phyloP scores from a whole-genome alignment of 805 yeast genomes.

The Candida ascalaphidarum region DNA sequence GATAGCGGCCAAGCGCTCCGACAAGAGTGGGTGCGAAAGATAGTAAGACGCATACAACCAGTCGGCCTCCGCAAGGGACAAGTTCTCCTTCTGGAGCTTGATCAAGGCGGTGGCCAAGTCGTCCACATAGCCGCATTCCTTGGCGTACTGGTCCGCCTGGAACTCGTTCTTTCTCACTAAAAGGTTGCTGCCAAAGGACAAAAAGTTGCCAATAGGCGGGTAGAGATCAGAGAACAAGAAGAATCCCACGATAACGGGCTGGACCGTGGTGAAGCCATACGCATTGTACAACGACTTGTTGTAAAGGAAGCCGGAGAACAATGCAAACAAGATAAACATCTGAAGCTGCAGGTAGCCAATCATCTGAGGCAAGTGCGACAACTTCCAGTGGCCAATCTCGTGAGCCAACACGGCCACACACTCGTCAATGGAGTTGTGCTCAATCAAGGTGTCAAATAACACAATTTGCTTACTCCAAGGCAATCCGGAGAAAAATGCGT shows the following conservation, averaged over 20 bases:
- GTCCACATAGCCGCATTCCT: conserved; percentile 58
- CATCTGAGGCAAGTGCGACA: conserved; percentile 78
- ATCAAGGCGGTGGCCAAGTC: conserved; percentile 68
- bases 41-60: conserved; percentile 83
- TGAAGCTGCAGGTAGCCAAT: conserved; percentile 58
- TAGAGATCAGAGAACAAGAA: conserved; percentile 69
- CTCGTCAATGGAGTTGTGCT: conserved; percentile 67
- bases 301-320: conserved; percentile 73
- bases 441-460: conserved; percentile 82
- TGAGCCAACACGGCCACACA: conserved; percentile 96
- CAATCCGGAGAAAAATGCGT: conserved; percentile 92
- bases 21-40: conserved; percentile 84
- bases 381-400: conserved; percentile 97
- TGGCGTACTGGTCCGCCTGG: conserved; percentile 88
- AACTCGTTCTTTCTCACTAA: conserved; percentile 83
- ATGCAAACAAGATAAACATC: conserved; percentile 53
- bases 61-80: conserved; percentile 83
- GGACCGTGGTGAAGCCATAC: conserved; percentile 60
- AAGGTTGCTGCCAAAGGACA: conserved; percentile 59
- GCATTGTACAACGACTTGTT: conserved; percentile 71
- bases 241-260: conserved; percentile 79
- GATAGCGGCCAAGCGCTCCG: conserved; percentile 80
- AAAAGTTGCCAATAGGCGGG: conserved; percentile 64
- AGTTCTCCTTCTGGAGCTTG: conserved; percentile 69
- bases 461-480: conserved; percentile 98